Conservation (phyloP, 345 rosid species). For the Syzygium jambos region DNA sequence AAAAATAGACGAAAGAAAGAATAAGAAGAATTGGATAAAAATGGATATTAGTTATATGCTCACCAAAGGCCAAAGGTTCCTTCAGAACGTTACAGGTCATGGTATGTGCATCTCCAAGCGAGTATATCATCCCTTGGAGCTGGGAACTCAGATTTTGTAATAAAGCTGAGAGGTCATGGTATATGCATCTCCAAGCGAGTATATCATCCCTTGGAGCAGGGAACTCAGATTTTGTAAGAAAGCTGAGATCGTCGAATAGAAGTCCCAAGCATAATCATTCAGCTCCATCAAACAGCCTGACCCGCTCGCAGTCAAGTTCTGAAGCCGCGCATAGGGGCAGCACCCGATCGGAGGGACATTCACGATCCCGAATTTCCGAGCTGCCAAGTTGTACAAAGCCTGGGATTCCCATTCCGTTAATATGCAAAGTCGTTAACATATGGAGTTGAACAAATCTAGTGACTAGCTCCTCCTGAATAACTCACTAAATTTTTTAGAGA, state of each 20-base stretch:
- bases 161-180: no score
- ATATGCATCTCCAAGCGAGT: no score
- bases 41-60: background rate
- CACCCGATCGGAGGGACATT: constrained; percentile 20
- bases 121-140: constrained; percentile 3
- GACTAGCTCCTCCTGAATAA: background rate
- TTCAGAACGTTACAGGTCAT: constrained; percentile 6
- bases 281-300: constrained; percentile 6
- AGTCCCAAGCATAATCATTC: constrained; percentile 9
- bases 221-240: no score
- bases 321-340: constrained; percentile 7
- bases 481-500: background rate
- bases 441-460: background rate
- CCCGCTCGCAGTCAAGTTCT: background rate
- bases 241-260: background rate
- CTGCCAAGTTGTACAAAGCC: constrained; percentile 23
- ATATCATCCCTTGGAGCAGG: no score
- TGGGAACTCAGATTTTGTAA: background rate
- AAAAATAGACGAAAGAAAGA: background rate
- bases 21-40: background rate
- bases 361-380: constrained; percentile 26
- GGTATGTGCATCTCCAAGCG: constrained; percentile 3
- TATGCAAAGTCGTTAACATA: background rate
- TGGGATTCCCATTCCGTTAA: background rate
- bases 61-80: background rate